Percentiles rank a stretch among this genome's conserved stretches.
Conservation (phyloP, 352 stramenopile species). For the Phytopythium kandeliae region DNA sequence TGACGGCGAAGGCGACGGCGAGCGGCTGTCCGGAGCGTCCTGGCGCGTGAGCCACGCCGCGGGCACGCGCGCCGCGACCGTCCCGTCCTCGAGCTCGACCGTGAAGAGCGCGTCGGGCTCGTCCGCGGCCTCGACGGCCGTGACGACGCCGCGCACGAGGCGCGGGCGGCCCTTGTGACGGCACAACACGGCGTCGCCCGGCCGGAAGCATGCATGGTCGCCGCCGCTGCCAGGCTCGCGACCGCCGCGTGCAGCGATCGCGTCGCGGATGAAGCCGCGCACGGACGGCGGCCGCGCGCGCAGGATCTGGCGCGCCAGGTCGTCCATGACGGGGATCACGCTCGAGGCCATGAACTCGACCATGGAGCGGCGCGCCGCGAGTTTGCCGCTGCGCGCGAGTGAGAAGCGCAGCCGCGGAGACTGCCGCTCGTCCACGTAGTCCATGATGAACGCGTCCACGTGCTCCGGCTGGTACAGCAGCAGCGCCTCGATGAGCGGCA, state of each 20-base stretch:
- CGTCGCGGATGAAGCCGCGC: conserved; percentile 54
- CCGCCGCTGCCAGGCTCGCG: conserved; percentile 37
- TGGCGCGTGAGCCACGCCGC: conserved; percentile 51
- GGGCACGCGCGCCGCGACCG: conserved; percentile 62
- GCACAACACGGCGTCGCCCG: conserved; percentile 44
- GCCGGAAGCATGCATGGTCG: conserved; percentile 24
- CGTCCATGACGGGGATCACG: conserved; percentile 82
- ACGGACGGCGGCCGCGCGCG: conserved; percentile 64
- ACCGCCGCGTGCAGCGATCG: conserved; percentile 35
- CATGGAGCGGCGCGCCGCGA: conserved; percentile 70
- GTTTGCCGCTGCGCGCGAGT: conserved; percentile 15
- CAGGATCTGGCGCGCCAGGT: conserved; percentile 74
- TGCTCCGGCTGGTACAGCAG: conserved; percentile 74
- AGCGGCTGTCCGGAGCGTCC: conserved; percentile 2
- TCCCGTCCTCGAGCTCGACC: conserved; percentile 65
- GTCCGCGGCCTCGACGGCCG: conserved; percentile 22
- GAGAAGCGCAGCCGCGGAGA: conserved; percentile 25
- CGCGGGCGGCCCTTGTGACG: conserved; percentile 69
- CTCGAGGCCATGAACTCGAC: conserved; percentile 82
- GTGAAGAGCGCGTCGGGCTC: conserved; percentile 31
- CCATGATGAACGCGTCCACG: conserved; percentile 78
- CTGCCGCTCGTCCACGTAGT: conserved; percentile 69
- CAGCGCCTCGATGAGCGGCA: conserved; percentile 76
- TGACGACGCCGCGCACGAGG: conserved; percentile 50
- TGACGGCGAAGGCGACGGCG: too few relatives aligned